Evolutionary conservation across 2,329 filamentous ascomycete genomes (phyloP).

Genomic region (Lithohypha guttulata): DNA sequence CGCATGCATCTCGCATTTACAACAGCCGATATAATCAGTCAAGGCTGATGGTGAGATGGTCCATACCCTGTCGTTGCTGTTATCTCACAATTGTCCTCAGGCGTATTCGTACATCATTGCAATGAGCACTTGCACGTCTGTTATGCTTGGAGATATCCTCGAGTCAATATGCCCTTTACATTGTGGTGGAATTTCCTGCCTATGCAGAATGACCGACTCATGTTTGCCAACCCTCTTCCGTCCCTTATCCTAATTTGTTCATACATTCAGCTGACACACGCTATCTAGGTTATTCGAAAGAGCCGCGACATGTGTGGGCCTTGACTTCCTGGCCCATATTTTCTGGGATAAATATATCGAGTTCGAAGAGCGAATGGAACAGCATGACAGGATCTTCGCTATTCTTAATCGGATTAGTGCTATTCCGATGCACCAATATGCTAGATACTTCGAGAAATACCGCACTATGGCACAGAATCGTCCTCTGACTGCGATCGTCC

Average conservation of each 20-base stretch:
- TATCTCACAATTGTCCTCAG: constrained; percentile 44
- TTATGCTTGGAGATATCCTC: constrained; percentile 31
- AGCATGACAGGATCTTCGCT: constrained; percentile 71
- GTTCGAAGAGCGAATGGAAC: constrained; percentile 84
- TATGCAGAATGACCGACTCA: constrained; percentile 28
- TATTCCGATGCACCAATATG: constrained; percentile 92
- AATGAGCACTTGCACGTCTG: constrained; percentile 16
- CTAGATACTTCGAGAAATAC: constrained; percentile 87
- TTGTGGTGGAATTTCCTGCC: constrained; percentile 8
- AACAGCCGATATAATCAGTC: constrained; percentile 30
- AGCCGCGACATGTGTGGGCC: constrained; percentile 68
- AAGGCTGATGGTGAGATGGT: constrained; percentile 59
- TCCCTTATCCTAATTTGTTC: constrained; percentile 26
- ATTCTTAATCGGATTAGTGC: constrained; percentile 74
- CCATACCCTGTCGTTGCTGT: constrained; percentile 32
- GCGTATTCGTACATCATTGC: constrained; percentile 30
- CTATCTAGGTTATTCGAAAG: constrained; percentile 74
- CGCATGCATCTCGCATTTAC: constrained; percentile 27
- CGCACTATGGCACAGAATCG: constrained; percentile 62
- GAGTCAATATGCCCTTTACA: not conserved
- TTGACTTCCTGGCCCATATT: constrained; percentile 87
- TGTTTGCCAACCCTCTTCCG: constrained; percentile 36
- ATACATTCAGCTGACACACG: constrained; percentile 30
- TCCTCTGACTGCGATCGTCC: constrained; percentile 61
- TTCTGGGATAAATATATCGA: constrained; percentile 99